These are phyloP conservation scores for Orychophragmus violaceus DNA, from an alignment of 345 rosid species.

Conservation along the genomic window DNA sequence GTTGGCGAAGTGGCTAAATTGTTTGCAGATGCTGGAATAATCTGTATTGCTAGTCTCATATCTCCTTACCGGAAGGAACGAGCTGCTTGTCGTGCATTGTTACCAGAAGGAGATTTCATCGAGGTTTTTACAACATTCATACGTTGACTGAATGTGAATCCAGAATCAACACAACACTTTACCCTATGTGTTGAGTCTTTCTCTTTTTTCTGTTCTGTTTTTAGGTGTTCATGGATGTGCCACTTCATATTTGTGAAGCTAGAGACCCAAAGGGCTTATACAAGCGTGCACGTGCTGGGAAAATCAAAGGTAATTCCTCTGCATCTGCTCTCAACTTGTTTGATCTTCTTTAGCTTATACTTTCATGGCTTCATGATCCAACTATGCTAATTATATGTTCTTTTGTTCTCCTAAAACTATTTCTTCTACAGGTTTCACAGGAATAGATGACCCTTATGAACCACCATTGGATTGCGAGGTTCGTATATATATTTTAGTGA, in stretches of 20 bases:
- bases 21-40: neutral
- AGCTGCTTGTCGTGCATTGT: neutral
- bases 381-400: neutral
- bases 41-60: neutral
- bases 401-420: neutral
- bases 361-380: neutral
- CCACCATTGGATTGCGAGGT: constrained; percentile 64
- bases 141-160: neutral
- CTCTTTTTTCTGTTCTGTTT: neutral
- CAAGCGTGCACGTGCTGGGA: neutral
- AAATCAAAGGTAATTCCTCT: constrained; percentile 17
- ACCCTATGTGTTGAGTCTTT: neutral
- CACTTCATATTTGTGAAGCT: neutral
- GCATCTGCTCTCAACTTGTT: neutral
- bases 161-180: neutral
- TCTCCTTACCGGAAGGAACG: neutral
- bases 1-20: neutral
- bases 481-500: neutral
- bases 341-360: neutral
- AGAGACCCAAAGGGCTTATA: neutral
- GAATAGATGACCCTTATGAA: constrained; percentile 77
- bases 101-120: neutral
- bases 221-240: constrained; percentile 4
- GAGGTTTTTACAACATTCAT: neutral
- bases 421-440: constrained; percentile 52